Conservation (phyloP, 164 flowering plant genomes). For the Dillenia suffruticosa region DNA sequence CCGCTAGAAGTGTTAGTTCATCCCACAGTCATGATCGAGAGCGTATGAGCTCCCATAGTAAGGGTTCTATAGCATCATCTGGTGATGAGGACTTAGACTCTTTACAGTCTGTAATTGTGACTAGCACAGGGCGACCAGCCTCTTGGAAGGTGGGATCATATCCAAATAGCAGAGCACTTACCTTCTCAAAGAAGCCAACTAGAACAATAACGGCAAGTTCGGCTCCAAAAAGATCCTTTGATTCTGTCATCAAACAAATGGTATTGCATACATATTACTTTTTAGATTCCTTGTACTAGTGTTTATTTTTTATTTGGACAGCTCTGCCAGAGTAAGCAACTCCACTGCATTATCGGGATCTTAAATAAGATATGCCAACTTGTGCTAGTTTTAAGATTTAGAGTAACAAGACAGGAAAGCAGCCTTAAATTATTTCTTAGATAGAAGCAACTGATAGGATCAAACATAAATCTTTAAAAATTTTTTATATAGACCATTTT, state of each 20-base stretch:
- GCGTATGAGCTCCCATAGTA: constrained; percentile 63
- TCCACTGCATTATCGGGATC: no score
- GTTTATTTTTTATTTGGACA: no score
- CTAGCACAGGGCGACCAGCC: constrained; percentile 34
- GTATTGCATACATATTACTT: constrained; percentile 29
- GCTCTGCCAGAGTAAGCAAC: no score
- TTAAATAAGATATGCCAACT: no score
- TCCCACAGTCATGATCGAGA: constrained; percentile 75
- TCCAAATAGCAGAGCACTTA: constrained; percentile 42
- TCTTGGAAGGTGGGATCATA: constrained; percentile 40
- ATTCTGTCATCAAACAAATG: constrained; percentile 76
- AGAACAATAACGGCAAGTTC: constrained; percentile 50
- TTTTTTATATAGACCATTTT: no score
- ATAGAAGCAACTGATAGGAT: no score
- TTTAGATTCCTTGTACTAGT: neutral
- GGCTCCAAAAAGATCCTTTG: constrained; percentile 88
- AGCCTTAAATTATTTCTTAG: no score
- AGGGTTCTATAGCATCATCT: constrained; percentile 80
- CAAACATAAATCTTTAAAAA: no score
- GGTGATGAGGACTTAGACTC: constrained; percentile 91
- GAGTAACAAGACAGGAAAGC: no score
- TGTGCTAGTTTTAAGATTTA: no score
- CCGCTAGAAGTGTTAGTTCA: constrained; percentile 81
- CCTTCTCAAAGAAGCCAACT: constrained; percentile 52
- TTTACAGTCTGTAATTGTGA: constrained; percentile 48